Base-by-base conservation (phyloP, 2,329 filamentous ascomycete genomes). In the Aspergillus arachidicola region DNA sequence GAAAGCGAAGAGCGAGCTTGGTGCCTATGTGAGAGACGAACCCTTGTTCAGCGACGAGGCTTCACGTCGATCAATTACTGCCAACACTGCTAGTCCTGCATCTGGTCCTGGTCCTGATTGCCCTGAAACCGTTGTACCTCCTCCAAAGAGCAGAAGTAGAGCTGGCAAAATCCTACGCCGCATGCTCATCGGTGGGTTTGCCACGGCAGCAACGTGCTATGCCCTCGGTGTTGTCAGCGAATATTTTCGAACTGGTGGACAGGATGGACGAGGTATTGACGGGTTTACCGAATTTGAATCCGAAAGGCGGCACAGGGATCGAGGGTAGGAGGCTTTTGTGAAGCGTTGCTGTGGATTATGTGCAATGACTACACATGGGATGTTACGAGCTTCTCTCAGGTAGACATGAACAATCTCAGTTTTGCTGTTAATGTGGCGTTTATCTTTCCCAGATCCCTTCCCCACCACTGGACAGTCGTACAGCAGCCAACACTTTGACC, bases 171-270 rank as follows among this genome's bases (percentile, higher is more conserved):
- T 67, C 9, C 14, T 76, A 6, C 74, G 76, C 28, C 69, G 76
- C 45, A 74, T 79, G 64, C 26, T 80, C 9, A 61, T 79, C n/a
- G 68, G 74, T 26, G 75, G 79, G 6, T 67, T 67, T 1, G 71
- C 70, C 4, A 77, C 77, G 2, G 78, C 74, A 28, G 76, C 69
- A 38, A 76, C 76, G 6, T 81, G 76, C 60, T 81, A 81, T 69
- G 77, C 78, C 2, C 67, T 79, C 38, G 78, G 79, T 4, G 78
- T 78, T 38, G 72, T 78, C 5, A 68, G 64, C 12, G 78, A 81
- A 65, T 80, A 77, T 64, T 80, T 80, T 66, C 73, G 78, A 30
- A 80, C 78, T 14, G 78, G 78, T 6, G 78, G 78, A 0, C 45
- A 71, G 45, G 77, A 79, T 54, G 78, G 78, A 14, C 63, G 65